Evolutionary conservation across 2,329 filamentous ascomycete species (phyloP), one percentile per base, ranked within the genome.

Genomic region (Aspergillus sp.): DNA sequence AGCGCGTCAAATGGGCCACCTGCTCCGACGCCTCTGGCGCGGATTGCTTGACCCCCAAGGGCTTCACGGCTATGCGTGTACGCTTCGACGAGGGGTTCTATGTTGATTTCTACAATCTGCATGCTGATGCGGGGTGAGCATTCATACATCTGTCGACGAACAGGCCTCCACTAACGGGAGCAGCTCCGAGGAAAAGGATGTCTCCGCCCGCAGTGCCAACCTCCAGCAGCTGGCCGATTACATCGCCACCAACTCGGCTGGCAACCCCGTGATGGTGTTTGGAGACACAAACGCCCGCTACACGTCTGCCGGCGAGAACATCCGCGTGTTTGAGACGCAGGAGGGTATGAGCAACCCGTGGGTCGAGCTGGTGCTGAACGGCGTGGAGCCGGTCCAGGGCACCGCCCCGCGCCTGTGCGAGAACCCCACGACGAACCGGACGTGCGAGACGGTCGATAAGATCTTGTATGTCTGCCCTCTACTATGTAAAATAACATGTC

Each of bases 11-110:
- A 61, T 88, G 85, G 85, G 53, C 52, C n/a, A 57, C 40, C 2
- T 66, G 64, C 69, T 82, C 79, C 52, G 67, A 82, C 61, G 76
- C 77, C 33, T 82, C 79, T 0, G 77, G 76, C 0, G 61, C 66
- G 1, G 85, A 88, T 65, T 88, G 85, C 64, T 70, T 87, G 56
- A 87, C 85, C 0, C 85, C 84, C 19, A 88, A 88, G 68, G 85
- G 85, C 13, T 87, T 87, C 66, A 87, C 84, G 1, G 83, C 83
- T 45, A 86, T 88, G 83, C 79, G 83, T 11, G 67, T 80, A 38
- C 69, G 75, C 17, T 59, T 86, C 13, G 76, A 74, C 8, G 72
- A 76, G 33, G 78, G 78, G 14, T 76, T 82, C 7, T 85, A 80
- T 54, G 68, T 85, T 20, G 85, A 88, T 64, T 72, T 82, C 7